Evolutionary conservation across 306 rosid genomes (phyloP).

Genomic region (Malus fusca): DNA sequence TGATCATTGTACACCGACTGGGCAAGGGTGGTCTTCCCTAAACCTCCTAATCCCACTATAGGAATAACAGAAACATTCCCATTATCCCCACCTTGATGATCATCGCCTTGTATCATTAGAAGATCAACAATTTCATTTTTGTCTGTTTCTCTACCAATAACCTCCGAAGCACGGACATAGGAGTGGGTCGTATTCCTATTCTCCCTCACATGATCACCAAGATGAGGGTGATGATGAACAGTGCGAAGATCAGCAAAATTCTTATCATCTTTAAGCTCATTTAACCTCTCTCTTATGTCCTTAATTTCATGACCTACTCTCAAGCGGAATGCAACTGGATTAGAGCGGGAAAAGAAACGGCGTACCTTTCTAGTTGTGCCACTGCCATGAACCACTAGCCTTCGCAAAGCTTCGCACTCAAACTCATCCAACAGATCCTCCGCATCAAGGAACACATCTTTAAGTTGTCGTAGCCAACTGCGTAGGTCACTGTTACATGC

Average conservation of each 20-base stretch:
- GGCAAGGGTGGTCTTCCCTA: slow-evolving; percentile 12
- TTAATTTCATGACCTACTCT: slow-evolving; percentile 7
- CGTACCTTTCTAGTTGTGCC: slow-evolving; percentile 8
- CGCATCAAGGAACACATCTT: background rate
- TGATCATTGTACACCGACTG: background rate
- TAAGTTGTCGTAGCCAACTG: slow-evolving; percentile 13
- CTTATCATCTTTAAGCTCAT: slow-evolving; percentile 6
- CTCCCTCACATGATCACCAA: too few species aligned
- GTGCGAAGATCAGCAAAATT: too few species aligned
- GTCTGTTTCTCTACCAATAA: slow-evolving; percentile 27
- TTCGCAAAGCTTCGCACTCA: slow-evolving; percentile 9
- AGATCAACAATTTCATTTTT: background rate
- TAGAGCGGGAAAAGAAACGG: slow-evolving; percentile 11
- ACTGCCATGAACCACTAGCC: background rate
- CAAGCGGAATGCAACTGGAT: background rate
- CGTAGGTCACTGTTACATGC: background rate
- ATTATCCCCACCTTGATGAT: background rate
- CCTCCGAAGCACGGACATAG: background rate
- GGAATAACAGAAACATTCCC: background rate
- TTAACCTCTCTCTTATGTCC: background rate
- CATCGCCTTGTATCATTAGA: background rate
- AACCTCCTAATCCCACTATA: background rate
- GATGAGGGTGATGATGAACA: background rate
- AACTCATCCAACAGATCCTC: slow-evolving; percentile 21
- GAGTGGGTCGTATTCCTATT: too few species aligned